These are phyloP conservation scores for Diaporthe sp. DNA, from an alignment of 2,329 filamentous ascomycete species.

Conservation along the genomic window DNA sequence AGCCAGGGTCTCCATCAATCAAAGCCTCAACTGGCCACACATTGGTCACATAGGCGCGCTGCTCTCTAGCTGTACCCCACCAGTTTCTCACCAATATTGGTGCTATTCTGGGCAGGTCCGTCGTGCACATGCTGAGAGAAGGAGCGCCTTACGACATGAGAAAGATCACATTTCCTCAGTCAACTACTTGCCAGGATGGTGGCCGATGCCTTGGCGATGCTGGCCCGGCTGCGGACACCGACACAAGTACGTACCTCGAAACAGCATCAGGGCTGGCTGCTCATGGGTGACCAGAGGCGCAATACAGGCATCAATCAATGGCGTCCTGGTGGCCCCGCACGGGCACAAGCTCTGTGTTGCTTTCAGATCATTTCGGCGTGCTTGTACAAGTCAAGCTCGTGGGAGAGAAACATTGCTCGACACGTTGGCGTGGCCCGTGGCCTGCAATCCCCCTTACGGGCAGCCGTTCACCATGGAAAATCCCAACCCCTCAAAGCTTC, in stretches of 20 bases:
- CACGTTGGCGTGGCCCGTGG: slow-evolving; percentile 50
- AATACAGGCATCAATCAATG: slow-evolving; percentile 5
- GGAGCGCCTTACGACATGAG: neutral
- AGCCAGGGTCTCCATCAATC: slow-evolving; percentile 18
- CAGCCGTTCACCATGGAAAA: slow-evolving; percentile 47
- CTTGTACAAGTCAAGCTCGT: slow-evolving; percentile 55
- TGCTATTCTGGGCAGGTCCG: slow-evolving; percentile 1
- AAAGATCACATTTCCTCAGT: neutral
- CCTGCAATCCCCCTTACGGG: slow-evolving; percentile 50
- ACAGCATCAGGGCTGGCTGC: neutral
- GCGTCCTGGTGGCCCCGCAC: slow-evolving; percentile 39
- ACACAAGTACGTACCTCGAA: neutral
- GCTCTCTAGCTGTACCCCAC: slow-evolving; percentile 32
- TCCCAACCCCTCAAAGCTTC: slow-evolving; percentile 48
- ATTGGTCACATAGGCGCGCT: slow-evolving; percentile 23
- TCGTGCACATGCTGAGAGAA: neutral
- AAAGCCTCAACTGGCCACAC: slow-evolving; percentile 20
- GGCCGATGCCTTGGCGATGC: neutral
- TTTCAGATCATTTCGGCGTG: slow-evolving; percentile 53
- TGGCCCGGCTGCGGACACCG: slow-evolving; percentile 7
- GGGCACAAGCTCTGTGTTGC: slow-evolving; percentile 50
- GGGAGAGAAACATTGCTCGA: slow-evolving; percentile 52
- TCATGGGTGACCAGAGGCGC: slow-evolving; percentile 1
- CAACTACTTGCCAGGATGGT: neutral
- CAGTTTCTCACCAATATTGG: slow-evolving; percentile 31